These are phyloP conservation scores for Fremontodendron californicum DNA, from an alignment of 345 rosid genomes.

Conservation along the genomic window DNA sequence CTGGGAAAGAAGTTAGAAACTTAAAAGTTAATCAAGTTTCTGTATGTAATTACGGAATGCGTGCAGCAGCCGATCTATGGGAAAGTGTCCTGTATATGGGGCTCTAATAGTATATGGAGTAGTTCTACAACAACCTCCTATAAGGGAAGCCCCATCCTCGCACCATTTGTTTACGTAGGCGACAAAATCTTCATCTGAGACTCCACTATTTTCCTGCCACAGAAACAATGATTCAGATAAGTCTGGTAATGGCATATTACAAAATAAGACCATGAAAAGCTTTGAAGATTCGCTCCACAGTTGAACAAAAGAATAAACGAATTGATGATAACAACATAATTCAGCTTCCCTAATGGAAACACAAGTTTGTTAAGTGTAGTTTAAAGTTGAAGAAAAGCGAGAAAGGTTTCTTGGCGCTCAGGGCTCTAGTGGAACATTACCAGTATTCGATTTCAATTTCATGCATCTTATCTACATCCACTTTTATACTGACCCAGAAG, in stretches of 20 bases:
- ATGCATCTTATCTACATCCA: not conserved
- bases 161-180: conserved; percentile 66
- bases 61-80: conserved; percentile 25
- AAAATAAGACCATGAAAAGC: too few relatives aligned
- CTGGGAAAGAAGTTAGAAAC: not conserved
- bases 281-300: too few relatives aligned
- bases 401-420: not conserved
- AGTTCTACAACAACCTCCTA: conserved; percentile 72
- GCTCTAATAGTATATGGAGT: conserved; percentile 65
- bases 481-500: not conserved
- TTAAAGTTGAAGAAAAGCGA: not conserved
- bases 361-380: not conserved
- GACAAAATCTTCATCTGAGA: conserved; percentile 65
- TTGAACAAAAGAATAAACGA: too few relatives aligned
- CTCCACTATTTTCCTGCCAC: conserved; percentile 69
- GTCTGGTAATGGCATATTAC: too few relatives aligned
- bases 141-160: conserved; percentile 59
- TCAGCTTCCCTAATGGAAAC: not conserved
- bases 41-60: not conserved
- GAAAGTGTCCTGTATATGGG: conserved; percentile 43
- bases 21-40: not conserved
- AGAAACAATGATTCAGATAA: not conserved
- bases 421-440: not conserved
- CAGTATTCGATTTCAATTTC: not conserved
- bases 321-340: too few relatives aligned